Evolutionary conservation across 139 green algal species (phyloP).

Genomic region (Chlorokybus atmophyticus): DNA sequence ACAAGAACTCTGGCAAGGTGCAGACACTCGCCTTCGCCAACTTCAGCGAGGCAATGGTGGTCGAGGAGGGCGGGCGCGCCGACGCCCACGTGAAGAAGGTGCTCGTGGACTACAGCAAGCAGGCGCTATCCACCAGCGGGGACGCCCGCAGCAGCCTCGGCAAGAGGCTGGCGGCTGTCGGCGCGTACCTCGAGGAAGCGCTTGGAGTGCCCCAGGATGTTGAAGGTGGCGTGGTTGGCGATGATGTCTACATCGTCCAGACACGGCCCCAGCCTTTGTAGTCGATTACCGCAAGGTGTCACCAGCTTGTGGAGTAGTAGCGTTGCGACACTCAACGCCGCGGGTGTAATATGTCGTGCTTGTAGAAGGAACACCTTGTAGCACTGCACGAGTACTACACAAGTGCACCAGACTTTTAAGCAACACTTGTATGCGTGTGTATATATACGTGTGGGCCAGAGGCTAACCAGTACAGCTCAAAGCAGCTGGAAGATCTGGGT

Average conservation of each 20-base stretch:
- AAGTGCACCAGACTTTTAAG: too few relatives aligned
- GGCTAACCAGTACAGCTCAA: too few relatives aligned
- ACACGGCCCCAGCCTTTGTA: slow-evolving; percentile 68
- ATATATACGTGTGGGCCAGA: too few relatives aligned
- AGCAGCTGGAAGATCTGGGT: too few relatives aligned
- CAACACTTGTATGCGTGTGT: too few relatives aligned
- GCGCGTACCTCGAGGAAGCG: slow-evolving; percentile 7
- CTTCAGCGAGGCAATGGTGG: slow-evolving; percentile 60
- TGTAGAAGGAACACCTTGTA: too few relatives aligned
- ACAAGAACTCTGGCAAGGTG: slow-evolving; percentile 46
- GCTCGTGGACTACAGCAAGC: slow-evolving; percentile 67
- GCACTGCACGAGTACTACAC: too few relatives aligned
- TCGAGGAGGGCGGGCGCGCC: slow-evolving; percentile 16
- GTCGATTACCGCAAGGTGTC: too few relatives aligned
- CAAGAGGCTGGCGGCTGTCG: not conserved
- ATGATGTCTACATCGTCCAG: slow-evolving; percentile 77
- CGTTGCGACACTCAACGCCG: too few relatives aligned
- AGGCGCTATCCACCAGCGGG: not conserved
- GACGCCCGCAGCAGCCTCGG: not conserved
- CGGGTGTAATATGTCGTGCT: too few relatives aligned
- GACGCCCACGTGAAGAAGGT: slow-evolving; percentile 15
- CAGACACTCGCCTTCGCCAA: slow-evolving; percentile 76
- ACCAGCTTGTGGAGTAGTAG: too few relatives aligned
- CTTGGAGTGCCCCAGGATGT: slow-evolving; percentile 75
- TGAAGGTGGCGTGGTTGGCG: slow-evolving; percentile 69